phyloP scores from a whole-genome alignment of 352 stramenopile genomes.

The Pythium aquatile region DNA sequence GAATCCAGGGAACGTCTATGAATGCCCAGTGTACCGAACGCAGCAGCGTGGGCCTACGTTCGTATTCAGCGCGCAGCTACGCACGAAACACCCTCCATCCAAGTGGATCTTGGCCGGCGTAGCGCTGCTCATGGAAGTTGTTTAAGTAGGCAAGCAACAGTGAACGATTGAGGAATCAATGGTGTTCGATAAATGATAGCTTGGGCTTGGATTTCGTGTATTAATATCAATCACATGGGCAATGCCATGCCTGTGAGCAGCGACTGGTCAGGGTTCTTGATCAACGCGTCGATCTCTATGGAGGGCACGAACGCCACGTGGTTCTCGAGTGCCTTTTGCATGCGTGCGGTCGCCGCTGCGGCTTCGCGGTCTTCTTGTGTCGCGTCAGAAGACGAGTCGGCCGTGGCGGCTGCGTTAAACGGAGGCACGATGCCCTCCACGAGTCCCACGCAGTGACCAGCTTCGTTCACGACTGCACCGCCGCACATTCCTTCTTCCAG shows the following conservation, averaged over 20 bases:
- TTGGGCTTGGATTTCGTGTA: neutral
- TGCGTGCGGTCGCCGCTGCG: constrained; percentile 34
- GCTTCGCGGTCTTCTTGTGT: constrained; percentile 28
- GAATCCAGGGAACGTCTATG: constrained; percentile 39
- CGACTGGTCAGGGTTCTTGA: constrained; percentile 31
- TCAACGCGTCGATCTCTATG: constrained; percentile 45
- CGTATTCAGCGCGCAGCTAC: constrained; percentile 85
- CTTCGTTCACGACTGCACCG: constrained; percentile 51
- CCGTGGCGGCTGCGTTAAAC: constrained; percentile 20
- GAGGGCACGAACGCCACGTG: constrained; percentile 70
- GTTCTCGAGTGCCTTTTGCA: constrained; percentile 66
- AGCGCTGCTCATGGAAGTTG: constrained; percentile 88
- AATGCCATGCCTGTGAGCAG: constrained; percentile 28
- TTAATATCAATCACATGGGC: neutral
- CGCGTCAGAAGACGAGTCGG: constrained; percentile 13
- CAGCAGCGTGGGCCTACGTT: constrained; percentile 88
- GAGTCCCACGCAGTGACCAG: constrained; percentile 55
- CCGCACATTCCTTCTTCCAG: constrained; percentile 84
- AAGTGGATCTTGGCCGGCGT: constrained; percentile 92
- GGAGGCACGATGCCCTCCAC: constrained; percentile 78
- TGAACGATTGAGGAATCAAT: too few species aligned
- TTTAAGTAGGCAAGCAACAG: constrained; percentile 27
- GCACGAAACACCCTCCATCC: constrained; percentile 81
- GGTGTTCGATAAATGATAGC: too few species aligned
- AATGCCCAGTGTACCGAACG: constrained; percentile 91